Conservation (phyloP, 768 basidiomycete genomes). For the Floccularia luteovirens region DNA sequence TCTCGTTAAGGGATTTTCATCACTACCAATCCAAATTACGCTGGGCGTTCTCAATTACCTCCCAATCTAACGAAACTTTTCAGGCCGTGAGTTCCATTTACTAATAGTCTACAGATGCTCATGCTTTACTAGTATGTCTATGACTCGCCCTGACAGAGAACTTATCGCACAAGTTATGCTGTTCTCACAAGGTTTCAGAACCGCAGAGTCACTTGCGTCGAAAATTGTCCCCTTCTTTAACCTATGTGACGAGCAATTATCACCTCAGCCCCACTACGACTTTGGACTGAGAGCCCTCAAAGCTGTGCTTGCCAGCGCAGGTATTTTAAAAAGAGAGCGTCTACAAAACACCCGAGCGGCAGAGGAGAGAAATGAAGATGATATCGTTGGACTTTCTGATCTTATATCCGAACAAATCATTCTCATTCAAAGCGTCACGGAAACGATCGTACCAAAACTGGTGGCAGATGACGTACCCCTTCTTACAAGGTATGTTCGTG, state of each 20-base stretch:
- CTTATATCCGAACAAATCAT: conserved; percentile 87
- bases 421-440: conserved; percentile 95
- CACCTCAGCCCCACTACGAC: conserved; percentile 97
- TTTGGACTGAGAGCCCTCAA: conserved; percentile 97
- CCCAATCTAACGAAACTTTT: conserved; percentile 90
- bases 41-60: conserved; percentile 87
- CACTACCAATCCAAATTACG: conserved; percentile 98
- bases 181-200: conserved; percentile 98
- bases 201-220: conserved; percentile 93
- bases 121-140: conserved; percentile 72
- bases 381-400: conserved; percentile 56
- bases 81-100: conserved; percentile 61
- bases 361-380: conserved; percentile 29
- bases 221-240: conserved; percentile 99
- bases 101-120: conserved; percentile 2
- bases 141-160: conserved; percentile 97
- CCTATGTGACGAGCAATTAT: conserved; percentile 94
- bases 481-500: conserved; percentile 65
- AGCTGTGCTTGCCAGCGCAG: conserved; percentile 92
- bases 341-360: conserved; percentile 42
- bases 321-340: conserved; percentile 93
- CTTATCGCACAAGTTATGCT: conserved; percentile 99
- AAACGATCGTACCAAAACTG: conserved; percentile 97
- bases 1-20: conserved; percentile 82
- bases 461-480: conserved; percentile 96